phyloP scores from a whole-genome alignment of 164 flowering plant genomes.

The Nymphaea colorata region DNA sequence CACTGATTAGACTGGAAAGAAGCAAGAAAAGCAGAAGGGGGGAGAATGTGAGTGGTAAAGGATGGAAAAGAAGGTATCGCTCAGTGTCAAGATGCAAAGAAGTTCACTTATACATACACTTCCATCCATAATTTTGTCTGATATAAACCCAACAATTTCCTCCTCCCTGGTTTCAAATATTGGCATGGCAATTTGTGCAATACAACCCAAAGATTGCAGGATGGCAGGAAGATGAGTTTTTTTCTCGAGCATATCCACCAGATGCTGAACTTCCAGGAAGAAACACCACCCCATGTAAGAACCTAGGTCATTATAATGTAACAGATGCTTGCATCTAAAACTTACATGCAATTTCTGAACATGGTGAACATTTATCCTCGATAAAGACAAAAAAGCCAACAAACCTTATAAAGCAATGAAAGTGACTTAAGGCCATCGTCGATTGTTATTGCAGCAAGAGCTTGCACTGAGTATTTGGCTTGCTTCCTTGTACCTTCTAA shows the following conservation, averaged over 20 bases:
- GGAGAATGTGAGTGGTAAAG: background rate
- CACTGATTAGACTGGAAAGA: background rate
- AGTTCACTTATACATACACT: constrained; percentile 4
- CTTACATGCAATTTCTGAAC: background rate
- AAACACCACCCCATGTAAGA: background rate
- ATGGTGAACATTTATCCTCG: background rate
- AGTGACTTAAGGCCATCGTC: constrained; percentile 97
- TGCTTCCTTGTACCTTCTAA: constrained; percentile 89
- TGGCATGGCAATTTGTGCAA: constrained; percentile 92
- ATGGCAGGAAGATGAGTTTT: constrained; percentile 74
- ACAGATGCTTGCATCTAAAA: background rate
- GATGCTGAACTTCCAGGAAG: constrained; percentile 45
- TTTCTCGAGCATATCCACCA: constrained; percentile 87
- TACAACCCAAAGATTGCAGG: constrained; percentile 90
- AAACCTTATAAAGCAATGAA: constrained; percentile 91
- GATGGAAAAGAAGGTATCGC: no score
- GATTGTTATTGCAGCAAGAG: constrained; percentile 85
- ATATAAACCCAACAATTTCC: constrained; percentile 68
- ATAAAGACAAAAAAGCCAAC: background rate
- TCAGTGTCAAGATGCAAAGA: no score
- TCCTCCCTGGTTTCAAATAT: constrained; percentile 94
- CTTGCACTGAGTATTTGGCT: constrained; percentile 98
- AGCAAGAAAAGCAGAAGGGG: background rate
- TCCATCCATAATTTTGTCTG: constrained; percentile 40
- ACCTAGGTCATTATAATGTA: background rate